Evolutionary conservation across 805 yeast genomes (phyloP), one percentile per base, ranked within the genome.

Genomic region (Vanderwaltozyma tropicalis): DNA sequence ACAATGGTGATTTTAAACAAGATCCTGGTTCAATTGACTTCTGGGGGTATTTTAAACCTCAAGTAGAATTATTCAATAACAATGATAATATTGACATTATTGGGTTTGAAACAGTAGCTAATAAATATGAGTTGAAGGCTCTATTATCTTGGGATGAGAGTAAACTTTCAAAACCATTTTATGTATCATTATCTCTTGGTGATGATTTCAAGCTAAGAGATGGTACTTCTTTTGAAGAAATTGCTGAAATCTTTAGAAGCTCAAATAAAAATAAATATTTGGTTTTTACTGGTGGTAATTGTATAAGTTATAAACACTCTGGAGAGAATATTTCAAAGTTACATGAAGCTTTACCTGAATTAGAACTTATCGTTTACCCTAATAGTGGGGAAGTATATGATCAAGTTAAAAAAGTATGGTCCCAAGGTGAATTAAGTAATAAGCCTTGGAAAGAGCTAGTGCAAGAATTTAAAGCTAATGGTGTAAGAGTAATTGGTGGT

Each of bases 61-160:
- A 63, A 32, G 48, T 82, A 38, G 53, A 49, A 7, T 57, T 60
- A 15, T 80, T 78, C 60, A 85, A 81, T 52, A 35, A 45, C 4
- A 46, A 55, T 3, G 59, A 64, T 0, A 55, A 66, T 3, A 68
- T 77, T 8, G 86, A 79, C 44, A 39, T 75, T 5, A 60, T 83
- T 17, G 79, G 75, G 0, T 64, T 81, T 40, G 95, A 84, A 53
- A 84, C 95, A 0, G 68, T 83, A 13, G 92, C 94, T 2, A 72
- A 67, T 34, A 52, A 71, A 15, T 50, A 50, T 28, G 95, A 84
- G 57, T 49, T 79, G 28, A 61, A 67, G 47, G 74, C 68, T 1
- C 50, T 81, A 9, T 44, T 72, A 9, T 49, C 56, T 1, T 50
- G 55, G 54, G 53, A 64, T 74, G 49, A 57, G 53, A 17, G 51